Evolutionary conservation across 2,329 filamentous ascomycete genomes (phyloP).

Genomic region (Dendrostoma leiphaemia): DNA sequence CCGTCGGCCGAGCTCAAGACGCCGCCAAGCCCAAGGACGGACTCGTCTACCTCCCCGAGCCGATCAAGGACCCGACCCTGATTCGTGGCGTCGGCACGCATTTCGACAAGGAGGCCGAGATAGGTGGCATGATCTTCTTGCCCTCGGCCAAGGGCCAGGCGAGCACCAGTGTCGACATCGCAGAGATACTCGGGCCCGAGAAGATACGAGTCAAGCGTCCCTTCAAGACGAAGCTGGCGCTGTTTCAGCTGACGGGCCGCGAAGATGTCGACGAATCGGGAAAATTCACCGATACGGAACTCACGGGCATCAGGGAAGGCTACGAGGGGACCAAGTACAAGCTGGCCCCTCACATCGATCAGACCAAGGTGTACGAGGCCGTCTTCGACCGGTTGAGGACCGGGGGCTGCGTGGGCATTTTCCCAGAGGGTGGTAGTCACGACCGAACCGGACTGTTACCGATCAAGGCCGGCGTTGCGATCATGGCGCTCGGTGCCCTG

Average conservation of each 20-base stretch:
- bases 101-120: conserved; percentile 73
- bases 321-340: conserved; percentile 82
- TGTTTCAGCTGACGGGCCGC: conserved; percentile 79
- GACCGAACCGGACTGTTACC: conserved; percentile 89
- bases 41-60: conserved; percentile 84
- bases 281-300: conserved; percentile 54
- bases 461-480: conserved; percentile 92
- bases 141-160: conserved; percentile 76
- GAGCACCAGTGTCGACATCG: conserved; percentile 79
- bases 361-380: conserved; percentile 88
- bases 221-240: conserved; percentile 73
- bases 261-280: conserved; percentile 69
- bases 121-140: conserved; percentile 81
- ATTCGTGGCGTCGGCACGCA: conserved; percentile 77
- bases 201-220: conserved; percentile 85
- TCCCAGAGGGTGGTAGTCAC: conserved; percentile 94
- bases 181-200: conserved; percentile 74
- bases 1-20: conserved; percentile 91
- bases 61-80: conserved; percentile 77
- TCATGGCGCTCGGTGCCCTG: conserved; percentile 92
- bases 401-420: conserved; percentile 92
- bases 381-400: conserved; percentile 81
- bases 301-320: conserved; percentile 54
- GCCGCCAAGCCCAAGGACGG: conserved; percentile 76
- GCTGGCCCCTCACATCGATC: conserved; percentile 88